phyloP scores from a whole-genome alignment of 2,329 filamentous ascomycete genomes.

The Claviceps pazoutovae region DNA sequence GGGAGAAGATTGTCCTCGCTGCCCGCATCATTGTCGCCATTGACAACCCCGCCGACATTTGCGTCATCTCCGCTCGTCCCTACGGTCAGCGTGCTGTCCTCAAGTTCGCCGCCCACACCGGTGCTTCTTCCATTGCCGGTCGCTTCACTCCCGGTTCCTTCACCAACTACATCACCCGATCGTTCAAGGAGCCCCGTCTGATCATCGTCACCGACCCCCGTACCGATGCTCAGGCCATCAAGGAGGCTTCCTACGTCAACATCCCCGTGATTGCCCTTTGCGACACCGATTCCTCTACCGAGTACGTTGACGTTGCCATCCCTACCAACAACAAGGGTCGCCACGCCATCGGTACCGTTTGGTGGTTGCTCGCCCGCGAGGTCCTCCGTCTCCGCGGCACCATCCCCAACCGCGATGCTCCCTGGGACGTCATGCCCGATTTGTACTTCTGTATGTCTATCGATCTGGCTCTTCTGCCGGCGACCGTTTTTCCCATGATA shows the following conservation, averaged over 20 bases:
- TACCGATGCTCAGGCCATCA: slow-evolving; percentile 99
- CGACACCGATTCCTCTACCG: slow-evolving; percentile 98
- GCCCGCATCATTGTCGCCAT: slow-evolving; percentile 97
- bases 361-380: slow-evolving; percentile 99
- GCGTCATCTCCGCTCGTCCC: slow-evolving; percentile 98
- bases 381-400: slow-evolving; percentile 97
- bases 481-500: background rate
- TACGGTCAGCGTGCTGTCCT: slow-evolving; percentile 99
- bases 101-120: slow-evolving; percentile 98
- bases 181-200: slow-evolving; percentile 99
- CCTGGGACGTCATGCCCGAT: slow-evolving; percentile 99
- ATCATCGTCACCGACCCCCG: slow-evolving; percentile 99
- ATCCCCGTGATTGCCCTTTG: slow-evolving; percentile 98
- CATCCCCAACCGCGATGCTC: slow-evolving; percentile 85
- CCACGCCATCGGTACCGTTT: slow-evolving; percentile 94
- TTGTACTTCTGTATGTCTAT: slow-evolving; percentile 79
- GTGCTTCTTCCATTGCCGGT: slow-evolving; percentile 93
- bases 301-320: slow-evolving; percentile 99
- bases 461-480: background rate
- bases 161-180: slow-evolving; percentile 99
- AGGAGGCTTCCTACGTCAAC: slow-evolving; percentile 99
- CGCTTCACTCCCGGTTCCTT: slow-evolving; percentile 99
- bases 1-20: slow-evolving; percentile 99
- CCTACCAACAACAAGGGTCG: slow-evolving; percentile 99
- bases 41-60: slow-evolving; percentile 98